Percentiles rank a stretch among this genome's conserved stretches.
phyloP scores from a whole-genome alignment of 2,329 filamentous ascomycete genomes.

The Lecanicillium sp. region DNA sequence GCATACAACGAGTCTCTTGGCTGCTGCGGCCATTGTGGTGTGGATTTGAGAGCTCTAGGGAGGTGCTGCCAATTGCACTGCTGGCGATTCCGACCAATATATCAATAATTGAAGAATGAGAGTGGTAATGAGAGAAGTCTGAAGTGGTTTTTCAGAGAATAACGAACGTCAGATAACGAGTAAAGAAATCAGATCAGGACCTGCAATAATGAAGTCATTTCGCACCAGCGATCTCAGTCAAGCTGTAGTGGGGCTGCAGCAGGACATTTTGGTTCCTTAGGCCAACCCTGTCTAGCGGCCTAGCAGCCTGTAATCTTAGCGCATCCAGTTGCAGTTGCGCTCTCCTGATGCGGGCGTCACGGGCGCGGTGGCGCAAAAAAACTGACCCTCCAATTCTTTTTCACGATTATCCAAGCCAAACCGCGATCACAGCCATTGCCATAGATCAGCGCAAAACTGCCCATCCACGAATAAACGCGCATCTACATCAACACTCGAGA shows the following conservation, averaged over 20 bases:
- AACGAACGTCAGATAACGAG: conserved; percentile 14
- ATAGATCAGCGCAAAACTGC: not conserved
- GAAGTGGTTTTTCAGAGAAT: too few relatives aligned
- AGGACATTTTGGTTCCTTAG: conserved; percentile 10
- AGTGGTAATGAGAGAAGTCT: too few relatives aligned
- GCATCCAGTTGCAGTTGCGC: too few relatives aligned
- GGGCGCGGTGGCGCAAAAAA: not conserved
- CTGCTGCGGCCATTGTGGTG: conserved; percentile 43
- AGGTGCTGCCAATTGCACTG: conserved; percentile 15
- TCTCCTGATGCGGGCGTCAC: too few relatives aligned
- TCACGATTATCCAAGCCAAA: not conserved
- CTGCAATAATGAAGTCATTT: conserved; percentile 12
- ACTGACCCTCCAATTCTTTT: not conserved
- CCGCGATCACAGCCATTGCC: not conserved
- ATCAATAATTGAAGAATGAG: too few relatives aligned
- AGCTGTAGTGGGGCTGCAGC: conserved; percentile 9
- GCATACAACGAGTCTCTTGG: conserved; percentile 81
- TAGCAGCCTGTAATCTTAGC: not conserved
- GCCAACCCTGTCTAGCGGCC: conserved; percentile 3
- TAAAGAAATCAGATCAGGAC: conserved; percentile 7
- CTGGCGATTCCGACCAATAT: too few relatives aligned
- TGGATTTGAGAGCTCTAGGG: not conserved
- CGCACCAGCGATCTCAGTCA: conserved; percentile 7
- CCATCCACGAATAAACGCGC: not conserved
- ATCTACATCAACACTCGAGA: not conserved